Percentiles rank a stretch among this genome's conserved stretches.
Conservation (phyloP, 176 grass and related monocot species). For the Aegilops tauschii region DNA sequence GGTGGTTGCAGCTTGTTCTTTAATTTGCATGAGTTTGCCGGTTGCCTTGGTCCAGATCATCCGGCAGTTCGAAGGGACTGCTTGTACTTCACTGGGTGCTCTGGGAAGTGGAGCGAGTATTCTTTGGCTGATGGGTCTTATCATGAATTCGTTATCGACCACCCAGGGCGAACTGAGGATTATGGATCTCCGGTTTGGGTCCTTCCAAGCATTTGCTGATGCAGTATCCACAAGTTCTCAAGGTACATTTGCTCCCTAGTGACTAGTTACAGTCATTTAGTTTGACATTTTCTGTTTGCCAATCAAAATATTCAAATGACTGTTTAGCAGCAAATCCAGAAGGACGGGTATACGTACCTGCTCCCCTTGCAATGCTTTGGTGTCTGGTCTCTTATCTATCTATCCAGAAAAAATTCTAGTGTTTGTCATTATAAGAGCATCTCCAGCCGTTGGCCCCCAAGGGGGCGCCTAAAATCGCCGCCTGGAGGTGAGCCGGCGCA, state of each 20-base stretch:
- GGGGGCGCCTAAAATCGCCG: too few species aligned
- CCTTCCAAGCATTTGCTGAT: not conserved
- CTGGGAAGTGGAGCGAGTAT: not conserved
- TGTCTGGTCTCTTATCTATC: not conserved
- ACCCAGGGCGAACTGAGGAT: not conserved
- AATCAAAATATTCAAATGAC: not conserved
- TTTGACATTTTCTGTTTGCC: not conserved
- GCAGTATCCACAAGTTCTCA: not conserved
- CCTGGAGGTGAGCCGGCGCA: too few species aligned
- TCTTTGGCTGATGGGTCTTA: not conserved
- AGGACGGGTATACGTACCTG: too few species aligned
- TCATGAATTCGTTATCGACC: not conserved
- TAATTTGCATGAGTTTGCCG: not conserved
- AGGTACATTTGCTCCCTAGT: not conserved
- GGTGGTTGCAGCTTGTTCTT: slow-evolving; percentile 12
- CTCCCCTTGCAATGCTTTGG: not conserved
- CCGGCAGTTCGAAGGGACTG: not conserved
- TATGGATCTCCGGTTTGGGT: not conserved
- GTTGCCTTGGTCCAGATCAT: not conserved
- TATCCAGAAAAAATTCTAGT: not conserved
- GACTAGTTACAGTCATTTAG: not conserved
- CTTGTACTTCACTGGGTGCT: not conserved
- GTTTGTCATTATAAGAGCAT: not conserved
- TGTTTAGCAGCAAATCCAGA: not conserved
- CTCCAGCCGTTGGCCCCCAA: too few species aligned